Evolutionary conservation across 2,329 filamentous ascomycete species (phyloP).

Genomic region (Sporothrix globosa): DNA sequence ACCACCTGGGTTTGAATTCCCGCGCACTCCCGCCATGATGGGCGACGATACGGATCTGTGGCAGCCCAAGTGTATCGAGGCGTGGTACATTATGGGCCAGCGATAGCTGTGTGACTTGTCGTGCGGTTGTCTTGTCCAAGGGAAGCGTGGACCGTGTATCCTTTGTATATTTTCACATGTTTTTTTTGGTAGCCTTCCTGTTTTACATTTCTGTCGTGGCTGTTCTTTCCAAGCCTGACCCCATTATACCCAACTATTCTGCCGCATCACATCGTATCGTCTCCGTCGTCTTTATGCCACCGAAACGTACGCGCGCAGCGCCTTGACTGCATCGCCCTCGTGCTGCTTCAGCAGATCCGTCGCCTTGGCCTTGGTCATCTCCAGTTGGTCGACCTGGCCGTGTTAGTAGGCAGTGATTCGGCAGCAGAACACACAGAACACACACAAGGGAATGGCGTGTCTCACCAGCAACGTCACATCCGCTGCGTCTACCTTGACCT

Average conservation of each 20-base stretch:
- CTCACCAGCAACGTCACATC: conserved; percentile 71
- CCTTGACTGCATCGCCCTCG: conserved; percentile 70
- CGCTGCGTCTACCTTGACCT: conserved; percentile 72
- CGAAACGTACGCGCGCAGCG: conserved; percentile 62
- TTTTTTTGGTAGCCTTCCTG: conserved; percentile 9
- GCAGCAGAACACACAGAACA: not conserved
- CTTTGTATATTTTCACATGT: conserved; percentile 17
- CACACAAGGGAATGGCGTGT: conserved; percentile 30
- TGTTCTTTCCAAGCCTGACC: not conserved
- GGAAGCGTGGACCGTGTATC: not conserved
- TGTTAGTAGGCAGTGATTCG: not conserved
- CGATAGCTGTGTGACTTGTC: not conserved
- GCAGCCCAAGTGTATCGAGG: conserved; percentile 40
- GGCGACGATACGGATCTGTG: conserved; percentile 41
- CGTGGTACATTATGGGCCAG: conserved; percentile 32
- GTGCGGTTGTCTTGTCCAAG: not conserved
- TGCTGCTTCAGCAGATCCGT: conserved; percentile 73
- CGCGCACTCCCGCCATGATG: conserved; percentile 38
- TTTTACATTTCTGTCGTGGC: not conserved
- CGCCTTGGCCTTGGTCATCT: conserved; percentile 70
- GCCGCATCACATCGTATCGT: not conserved
- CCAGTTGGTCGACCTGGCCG: conserved; percentile 68
- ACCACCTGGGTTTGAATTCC: conserved; percentile 29
- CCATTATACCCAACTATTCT: not conserved
- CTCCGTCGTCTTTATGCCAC: conserved; percentile 24